Evolutionary conservation across 116 monocot species (phyloP).

Genomic region (Papilionanthe hybrid): DNA sequence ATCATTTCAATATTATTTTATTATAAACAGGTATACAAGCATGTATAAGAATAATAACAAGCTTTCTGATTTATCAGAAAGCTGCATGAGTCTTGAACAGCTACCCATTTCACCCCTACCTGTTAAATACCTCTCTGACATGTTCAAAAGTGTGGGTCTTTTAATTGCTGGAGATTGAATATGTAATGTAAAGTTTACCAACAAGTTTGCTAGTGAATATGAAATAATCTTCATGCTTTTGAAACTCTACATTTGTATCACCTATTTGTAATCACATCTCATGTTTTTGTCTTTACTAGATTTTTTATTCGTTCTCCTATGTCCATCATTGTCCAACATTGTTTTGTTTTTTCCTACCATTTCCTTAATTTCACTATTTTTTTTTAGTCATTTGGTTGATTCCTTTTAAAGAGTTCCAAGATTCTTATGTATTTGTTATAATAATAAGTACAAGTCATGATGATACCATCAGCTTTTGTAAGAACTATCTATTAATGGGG

Average conservation of each 20-base stretch:
- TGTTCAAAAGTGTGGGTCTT: background rate
- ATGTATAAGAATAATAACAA: background rate
- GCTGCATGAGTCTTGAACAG: background rate
- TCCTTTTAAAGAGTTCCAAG: background rate
- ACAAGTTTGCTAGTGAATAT: background rate
- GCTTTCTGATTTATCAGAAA: background rate
- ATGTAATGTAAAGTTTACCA: background rate
- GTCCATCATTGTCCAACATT: background rate
- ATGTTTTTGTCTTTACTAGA: background rate
- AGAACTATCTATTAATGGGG: too few species aligned
- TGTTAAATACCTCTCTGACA: background rate
- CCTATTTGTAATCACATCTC: background rate
- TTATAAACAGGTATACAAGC: background rate
- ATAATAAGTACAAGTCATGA: too few species aligned
- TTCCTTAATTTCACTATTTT: background rate
- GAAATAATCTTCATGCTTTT: background rate
- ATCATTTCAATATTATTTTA: background rate
- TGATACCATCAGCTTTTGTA: too few species aligned
- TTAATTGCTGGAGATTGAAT: background rate
- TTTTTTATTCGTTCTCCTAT: background rate
- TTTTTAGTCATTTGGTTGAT: background rate
- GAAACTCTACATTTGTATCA: background rate
- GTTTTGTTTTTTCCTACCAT: background rate
- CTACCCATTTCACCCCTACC: background rate
- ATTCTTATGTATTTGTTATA: too few species aligned